A percentile compares a stretch with the other conserved stretches of the same genome.
These are phyloP conservation scores for Trebouxia sp. DNA, from an alignment of 139 green algal genomes.

Conservation along the genomic window DNA sequence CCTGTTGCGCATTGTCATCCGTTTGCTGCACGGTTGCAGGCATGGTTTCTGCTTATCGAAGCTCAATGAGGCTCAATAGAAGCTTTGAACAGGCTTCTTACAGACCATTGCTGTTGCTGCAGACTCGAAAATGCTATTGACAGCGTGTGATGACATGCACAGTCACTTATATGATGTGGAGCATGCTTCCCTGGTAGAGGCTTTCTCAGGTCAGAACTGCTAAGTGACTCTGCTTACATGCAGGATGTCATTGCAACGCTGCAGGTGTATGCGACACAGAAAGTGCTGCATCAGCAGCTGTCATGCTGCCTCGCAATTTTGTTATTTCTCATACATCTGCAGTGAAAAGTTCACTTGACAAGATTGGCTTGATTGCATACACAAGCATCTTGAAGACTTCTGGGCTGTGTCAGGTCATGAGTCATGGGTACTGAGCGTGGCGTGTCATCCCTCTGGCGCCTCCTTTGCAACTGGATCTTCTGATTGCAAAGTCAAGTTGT, in stretches of 20 bases:
- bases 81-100: background rate
- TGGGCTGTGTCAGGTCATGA: constrained; percentile 69
- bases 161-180: constrained; percentile 87
- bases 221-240: background rate
- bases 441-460: constrained; percentile 66
- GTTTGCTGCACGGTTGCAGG: too few relatives aligned
- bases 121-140: constrained; percentile 80
- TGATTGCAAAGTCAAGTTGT: constrained; percentile 84
- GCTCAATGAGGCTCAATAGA: too few relatives aligned
- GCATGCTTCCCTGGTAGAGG: constrained; percentile 70
- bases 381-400: background rate
- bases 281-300: too few relatives aligned
- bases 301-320: background rate
- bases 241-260: too few relatives aligned
- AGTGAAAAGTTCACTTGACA: background rate
- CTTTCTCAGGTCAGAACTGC: constrained; percentile 74
- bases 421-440: constrained; percentile 87
- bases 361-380: background rate
- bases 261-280: too few relatives aligned
- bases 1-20: too few relatives aligned
- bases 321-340: background rate
- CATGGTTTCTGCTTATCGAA: too few relatives aligned
- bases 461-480: constrained; percentile 72
- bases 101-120: constrained; percentile 24
- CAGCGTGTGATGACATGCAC: constrained; percentile 92